Conservation (phyloP, 441 rosid genomes). For the Aleurites moluccanus region DNA sequence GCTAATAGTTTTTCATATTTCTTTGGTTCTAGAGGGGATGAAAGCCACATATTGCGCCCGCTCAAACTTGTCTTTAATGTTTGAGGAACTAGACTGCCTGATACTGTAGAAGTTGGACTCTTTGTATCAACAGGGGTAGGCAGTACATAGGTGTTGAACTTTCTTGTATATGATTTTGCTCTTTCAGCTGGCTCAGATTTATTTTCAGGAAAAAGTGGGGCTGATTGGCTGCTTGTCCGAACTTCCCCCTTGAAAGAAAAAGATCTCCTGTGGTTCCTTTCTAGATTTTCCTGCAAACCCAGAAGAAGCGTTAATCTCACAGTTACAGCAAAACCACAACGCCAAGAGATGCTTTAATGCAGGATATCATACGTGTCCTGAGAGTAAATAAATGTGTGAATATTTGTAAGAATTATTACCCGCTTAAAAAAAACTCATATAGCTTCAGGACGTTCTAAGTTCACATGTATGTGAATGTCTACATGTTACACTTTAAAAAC, state of each 20-base stretch:
- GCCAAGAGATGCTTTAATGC: slow-evolving; percentile 3
- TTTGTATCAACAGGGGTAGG: slow-evolving; percentile 81
- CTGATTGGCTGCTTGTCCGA: slow-evolving; percentile 65
- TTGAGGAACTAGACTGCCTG: slow-evolving; percentile 39
- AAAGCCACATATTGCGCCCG: slow-evolving; percentile 59
- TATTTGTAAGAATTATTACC: neutral
- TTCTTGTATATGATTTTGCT: slow-evolving; percentile 39
- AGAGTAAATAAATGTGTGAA: neutral
- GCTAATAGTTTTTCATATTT: slow-evolving; percentile 36
- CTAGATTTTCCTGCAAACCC: slow-evolving; percentile 53
- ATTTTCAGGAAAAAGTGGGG: slow-evolving; percentile 76
- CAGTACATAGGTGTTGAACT: slow-evolving; percentile 62
- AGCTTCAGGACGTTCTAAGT: neutral
- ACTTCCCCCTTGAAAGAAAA: slow-evolving; percentile 45
- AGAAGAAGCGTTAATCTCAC: slow-evolving; percentile 16
- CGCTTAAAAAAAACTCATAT: neutral
- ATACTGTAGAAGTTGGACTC: slow-evolving; percentile 42
- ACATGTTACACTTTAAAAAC: no score
- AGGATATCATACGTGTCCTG: neutral
- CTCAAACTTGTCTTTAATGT: slow-evolving; percentile 41
- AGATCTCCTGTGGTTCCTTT: slow-evolving; percentile 37
- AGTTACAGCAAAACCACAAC: neutral
- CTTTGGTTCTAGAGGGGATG: slow-evolving; percentile 76
- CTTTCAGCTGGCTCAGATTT: slow-evolving; percentile 54
- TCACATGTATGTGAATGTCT: neutral